Percentiles rank a stretch among this genome's conserved stretches.
Conservation (phyloP, 2,329 filamentous ascomycete genomes). For the Hypocreales sp. region DNA sequence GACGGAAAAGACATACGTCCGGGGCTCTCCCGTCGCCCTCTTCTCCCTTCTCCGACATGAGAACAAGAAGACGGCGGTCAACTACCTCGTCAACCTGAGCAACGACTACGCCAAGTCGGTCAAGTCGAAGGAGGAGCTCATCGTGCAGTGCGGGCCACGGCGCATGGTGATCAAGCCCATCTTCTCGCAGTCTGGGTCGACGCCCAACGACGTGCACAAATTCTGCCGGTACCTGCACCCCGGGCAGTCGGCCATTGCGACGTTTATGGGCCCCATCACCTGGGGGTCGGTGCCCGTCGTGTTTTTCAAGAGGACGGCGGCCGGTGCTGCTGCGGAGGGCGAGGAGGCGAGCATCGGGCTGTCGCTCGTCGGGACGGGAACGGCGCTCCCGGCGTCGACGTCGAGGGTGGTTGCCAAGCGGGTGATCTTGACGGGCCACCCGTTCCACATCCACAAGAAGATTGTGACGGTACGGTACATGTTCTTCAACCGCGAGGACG, state of each 20-base stretch:
- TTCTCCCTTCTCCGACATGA: constrained; percentile 88
- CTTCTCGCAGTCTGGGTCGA: constrained; percentile 79
- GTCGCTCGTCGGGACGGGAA: constrained; percentile 72
- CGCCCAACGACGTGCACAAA: constrained; percentile 94
- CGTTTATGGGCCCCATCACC: constrained; percentile 76
- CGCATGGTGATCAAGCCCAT: constrained; percentile 79
- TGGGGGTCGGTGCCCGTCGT: constrained; percentile 88
- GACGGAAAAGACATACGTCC: constrained; percentile 29
- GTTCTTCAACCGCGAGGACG: constrained; percentile 96
- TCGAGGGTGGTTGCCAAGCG: constrained; percentile 82
- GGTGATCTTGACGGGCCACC: constrained; percentile 85
- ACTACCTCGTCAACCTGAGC: constrained; percentile 77
- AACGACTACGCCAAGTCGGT: constrained; percentile 62
- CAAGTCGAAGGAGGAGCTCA: constrained; percentile 82
- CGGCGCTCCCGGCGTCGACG: constrained; percentile 61
- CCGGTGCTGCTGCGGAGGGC: constrained; percentile 25
- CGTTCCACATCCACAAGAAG: constrained; percentile 97
- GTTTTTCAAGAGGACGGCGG: constrained; percentile 56
- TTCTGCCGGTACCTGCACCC: constrained; percentile 87
- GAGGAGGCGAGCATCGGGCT: constrained; percentile 36
- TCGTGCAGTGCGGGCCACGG: constrained; percentile 81
- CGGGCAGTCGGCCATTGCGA: constrained; percentile 75
- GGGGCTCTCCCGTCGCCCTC: constrained; percentile 46
- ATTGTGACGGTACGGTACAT: constrained; percentile 96
- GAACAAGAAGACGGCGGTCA: constrained; percentile 81